These are phyloP conservation scores for Mucor circinelloides DNA, from an alignment of 371 early-diverging fungal species.

Conservation along the genomic window DNA sequence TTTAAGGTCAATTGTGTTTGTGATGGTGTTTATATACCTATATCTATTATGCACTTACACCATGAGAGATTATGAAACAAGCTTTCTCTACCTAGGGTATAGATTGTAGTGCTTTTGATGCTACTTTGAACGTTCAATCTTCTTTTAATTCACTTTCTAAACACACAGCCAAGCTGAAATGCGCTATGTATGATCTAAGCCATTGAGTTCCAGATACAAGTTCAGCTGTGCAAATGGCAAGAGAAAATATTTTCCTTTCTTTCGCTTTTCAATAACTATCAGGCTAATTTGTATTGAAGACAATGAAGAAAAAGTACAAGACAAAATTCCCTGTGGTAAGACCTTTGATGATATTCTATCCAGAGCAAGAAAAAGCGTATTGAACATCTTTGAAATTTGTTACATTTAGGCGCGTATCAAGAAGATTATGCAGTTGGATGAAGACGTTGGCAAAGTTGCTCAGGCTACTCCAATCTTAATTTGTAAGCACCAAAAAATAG, in stretches of 20 bases:
- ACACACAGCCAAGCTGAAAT: not conserved
- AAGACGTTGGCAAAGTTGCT: constrained; percentile 99
- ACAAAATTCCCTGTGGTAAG: constrained; percentile 83
- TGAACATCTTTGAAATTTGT: not conserved
- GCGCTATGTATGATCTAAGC: not conserved
- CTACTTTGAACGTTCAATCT: not conserved
- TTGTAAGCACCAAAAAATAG: constrained; percentile 56
- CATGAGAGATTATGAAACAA: not conserved
- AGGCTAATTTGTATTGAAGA: not conserved
- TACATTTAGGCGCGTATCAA: constrained; percentile 94
- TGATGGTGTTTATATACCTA: not conserved
- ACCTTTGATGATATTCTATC: not conserved
- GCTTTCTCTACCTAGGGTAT: not conserved
- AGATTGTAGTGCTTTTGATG: not conserved
- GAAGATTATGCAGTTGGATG: constrained; percentile 99
- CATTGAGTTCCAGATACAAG: not conserved
- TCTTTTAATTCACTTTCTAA: not conserved
- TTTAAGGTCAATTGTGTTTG: not conserved
- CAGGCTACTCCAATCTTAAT: constrained; percentile 97
- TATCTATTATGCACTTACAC: not conserved
- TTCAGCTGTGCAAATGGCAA: not conserved
- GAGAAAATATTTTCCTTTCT: not conserved
- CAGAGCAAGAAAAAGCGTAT: not conserved
- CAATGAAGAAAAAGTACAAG: constrained; percentile 87
- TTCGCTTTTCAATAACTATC: not conserved